phyloP scores from a whole-genome alignment of 306 rosid species.

The Vigna reflexopilosa region DNA sequence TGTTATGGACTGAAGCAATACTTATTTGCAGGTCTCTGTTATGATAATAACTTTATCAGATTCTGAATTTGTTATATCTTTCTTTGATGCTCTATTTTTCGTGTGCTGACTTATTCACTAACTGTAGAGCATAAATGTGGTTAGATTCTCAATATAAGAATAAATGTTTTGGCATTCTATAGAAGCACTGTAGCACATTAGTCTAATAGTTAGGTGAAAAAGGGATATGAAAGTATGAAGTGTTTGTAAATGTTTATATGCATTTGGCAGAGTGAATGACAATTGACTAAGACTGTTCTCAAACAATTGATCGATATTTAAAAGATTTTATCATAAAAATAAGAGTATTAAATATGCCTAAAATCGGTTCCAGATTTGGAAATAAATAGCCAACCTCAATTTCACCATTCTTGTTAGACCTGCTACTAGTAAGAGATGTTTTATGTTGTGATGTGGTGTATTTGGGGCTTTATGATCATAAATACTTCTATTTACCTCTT shows the following conservation, averaged over 20 bases:
- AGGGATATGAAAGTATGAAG: neutral
- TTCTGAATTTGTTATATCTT: too few relatives aligned
- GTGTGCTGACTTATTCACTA: too few relatives aligned
- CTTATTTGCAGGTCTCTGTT: too few relatives aligned
- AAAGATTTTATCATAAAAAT: neutral
- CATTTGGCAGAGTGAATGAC: neutral
- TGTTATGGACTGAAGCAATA: too few relatives aligned
- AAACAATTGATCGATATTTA: neutral
- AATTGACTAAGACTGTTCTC: neutral
- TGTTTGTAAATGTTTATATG: conserved; percentile 13
- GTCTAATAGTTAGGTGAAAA: conserved; percentile 25
- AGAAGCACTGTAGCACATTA: neutral
- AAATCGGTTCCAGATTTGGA: neutral
- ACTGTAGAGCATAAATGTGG: neutral
- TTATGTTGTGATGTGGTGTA: neutral
- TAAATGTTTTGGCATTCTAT: conserved; percentile 5
- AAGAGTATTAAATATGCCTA: conserved; percentile 8
- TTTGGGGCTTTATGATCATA: neutral
- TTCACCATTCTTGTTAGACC: conserved; percentile 10
- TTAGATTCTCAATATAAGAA: conserved; percentile 12
- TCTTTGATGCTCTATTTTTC: too few relatives aligned
- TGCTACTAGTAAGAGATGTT: neutral
- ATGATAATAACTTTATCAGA: too few relatives aligned
- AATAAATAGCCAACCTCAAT: neutral
- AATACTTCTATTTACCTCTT: neutral